Evolutionary conservation across 805 yeast genomes (phyloP), one percentile per base, ranked within the genome.

Genomic region (Metschnikowia lochheadii): DNA sequence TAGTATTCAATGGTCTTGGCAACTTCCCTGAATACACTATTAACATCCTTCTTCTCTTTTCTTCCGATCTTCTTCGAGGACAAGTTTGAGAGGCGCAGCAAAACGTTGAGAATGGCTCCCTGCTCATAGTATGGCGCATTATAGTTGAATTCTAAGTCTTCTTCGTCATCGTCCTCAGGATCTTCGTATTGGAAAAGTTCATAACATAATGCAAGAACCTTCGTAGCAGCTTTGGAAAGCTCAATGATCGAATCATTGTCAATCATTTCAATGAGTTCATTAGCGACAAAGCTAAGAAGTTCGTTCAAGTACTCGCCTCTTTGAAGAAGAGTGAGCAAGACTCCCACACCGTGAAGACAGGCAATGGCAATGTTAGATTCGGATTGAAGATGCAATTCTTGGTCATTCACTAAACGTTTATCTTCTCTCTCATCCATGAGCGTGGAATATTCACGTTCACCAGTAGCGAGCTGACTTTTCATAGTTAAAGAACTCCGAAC

Each of bases 1-100:
- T 74, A 77, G 15, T 61, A 60, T 46, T 70, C 72, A 10, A 83
- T 67, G 0, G 85, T 81, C 35, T 65, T 65, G 38, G 76, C 63
- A 17, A 83, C 80, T 52, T 84, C 85, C 59, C 83, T 72, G 63
- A 83, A 81, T 1, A 84, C 72, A 0, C 87, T 78, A 53, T 81
- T 80, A 23, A 80, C 71, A 36, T 78, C 82, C 52, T 77, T 78
- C 62, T 81, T 84, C 53, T 83, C 87, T 59, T 79, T 81, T 56
- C 85, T 85, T 26, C 84, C 78, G 3, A 82, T 61, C 47, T 75
- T 79, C 51, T 83, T 82, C 5, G 83, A 70, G 0, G 86, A 79
- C 20, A 79, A 75, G 40, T 73, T 76, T 1, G 79, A 67, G 40
- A 83, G 67, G 34, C 73, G 66, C 23, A 70, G 68, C 31, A 80